phyloP scores from a whole-genome alignment of 495 filamentous ascomycete species.

The Durotheca rogersii region DNA sequence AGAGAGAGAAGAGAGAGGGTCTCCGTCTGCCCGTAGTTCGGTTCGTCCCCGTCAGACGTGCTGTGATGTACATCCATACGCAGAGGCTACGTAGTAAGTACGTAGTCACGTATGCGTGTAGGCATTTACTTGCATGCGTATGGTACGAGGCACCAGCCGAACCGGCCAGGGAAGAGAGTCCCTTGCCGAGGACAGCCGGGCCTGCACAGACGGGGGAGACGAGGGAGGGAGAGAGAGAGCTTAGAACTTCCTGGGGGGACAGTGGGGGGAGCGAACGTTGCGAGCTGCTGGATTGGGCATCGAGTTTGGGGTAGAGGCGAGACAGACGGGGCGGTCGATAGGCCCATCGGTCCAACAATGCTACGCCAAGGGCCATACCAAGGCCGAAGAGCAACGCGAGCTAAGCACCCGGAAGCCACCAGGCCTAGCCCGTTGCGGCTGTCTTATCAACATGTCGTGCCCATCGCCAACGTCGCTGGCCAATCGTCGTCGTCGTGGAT shows the following conservation, averaged over 20 bases:
- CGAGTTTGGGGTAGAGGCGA: slow-evolving; percentile 9
- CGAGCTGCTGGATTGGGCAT: slow-evolving; percentile 20
- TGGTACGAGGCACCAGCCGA: too few relatives aligned
- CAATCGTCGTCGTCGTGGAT: slow-evolving; percentile 21
- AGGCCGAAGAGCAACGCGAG: slow-evolving; percentile 12
- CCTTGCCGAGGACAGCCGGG: too few relatives aligned
- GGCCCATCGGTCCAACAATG: slow-evolving; percentile 11
- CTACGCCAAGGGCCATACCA: slow-evolving; percentile 15
- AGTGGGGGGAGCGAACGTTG: too few relatives aligned
- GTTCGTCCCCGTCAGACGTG: too few relatives aligned
- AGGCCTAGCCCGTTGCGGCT: slow-evolving; percentile 11
- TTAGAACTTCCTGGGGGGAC: not conserved
- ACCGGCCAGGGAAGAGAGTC: too few relatives aligned
- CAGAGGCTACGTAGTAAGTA: too few relatives aligned
- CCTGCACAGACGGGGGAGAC: slow-evolving; percentile 11
- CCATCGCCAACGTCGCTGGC: not conserved
- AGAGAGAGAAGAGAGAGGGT: too few relatives aligned
- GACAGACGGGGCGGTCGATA: slow-evolving; percentile 6
- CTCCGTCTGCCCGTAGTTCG: too few relatives aligned
- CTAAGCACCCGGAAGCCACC: not conserved
- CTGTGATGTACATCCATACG: too few relatives aligned
- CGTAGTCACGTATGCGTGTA: too few relatives aligned
- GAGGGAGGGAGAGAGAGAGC: not conserved
- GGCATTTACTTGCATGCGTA: too few relatives aligned
- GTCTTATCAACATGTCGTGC: slow-evolving; percentile 7